Conservation (phyloP, 2,329 filamentous ascomycete genomes). For the Malbranchea cinnamomea region DNA sequence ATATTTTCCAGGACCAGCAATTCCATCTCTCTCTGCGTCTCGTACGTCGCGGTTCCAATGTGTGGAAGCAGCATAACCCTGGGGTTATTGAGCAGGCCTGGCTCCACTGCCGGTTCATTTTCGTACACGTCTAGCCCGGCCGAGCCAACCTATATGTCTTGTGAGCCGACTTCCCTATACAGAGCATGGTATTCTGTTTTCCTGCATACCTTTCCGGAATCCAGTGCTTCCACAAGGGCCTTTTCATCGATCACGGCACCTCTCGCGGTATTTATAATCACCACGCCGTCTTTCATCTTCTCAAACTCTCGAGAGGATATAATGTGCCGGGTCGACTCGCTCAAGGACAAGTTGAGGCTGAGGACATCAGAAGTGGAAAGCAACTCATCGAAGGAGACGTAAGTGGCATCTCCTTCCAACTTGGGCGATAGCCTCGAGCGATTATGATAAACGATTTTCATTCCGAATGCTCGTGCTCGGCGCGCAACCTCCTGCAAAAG, state of each 20-base stretch:
- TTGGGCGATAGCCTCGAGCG: conserved; percentile 26
- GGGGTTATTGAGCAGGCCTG: conserved; percentile 30
- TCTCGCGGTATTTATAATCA: conserved; percentile 23
- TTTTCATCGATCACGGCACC: conserved; percentile 28
- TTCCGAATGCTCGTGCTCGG: conserved; percentile 31
- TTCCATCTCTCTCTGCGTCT: conserved; percentile 49
- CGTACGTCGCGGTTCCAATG: conserved; percentile 44
- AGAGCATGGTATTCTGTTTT: neutral
- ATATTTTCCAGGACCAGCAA: conserved; percentile 43
- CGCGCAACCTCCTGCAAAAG: conserved; percentile 30
- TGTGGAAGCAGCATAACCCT: conserved; percentile 42
- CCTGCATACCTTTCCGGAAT: conserved; percentile 27
- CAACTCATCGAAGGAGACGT: conserved; percentile 32
- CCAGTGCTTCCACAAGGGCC: conserved; percentile 29
- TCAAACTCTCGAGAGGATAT: conserved; percentile 30
- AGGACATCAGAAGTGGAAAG: conserved; percentile 32
- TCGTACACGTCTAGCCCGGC: conserved; percentile 34
- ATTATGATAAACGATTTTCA: conserved; percentile 35
- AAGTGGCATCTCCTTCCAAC: conserved; percentile 27
- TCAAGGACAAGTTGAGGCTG: conserved; percentile 31
- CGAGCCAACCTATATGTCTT: conserved; percentile 21
- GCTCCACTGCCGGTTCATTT: conserved; percentile 32
- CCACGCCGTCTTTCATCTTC: conserved; percentile 21
- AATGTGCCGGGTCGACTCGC: conserved; percentile 31
- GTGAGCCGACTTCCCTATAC: conserved; percentile 1